Percentiles rank a stretch among this genome's conserved stretches.
Conservation (phyloP, 2,329 filamentous ascomycete genomes). For the Magnaporthiopsis incrustans region DNA sequence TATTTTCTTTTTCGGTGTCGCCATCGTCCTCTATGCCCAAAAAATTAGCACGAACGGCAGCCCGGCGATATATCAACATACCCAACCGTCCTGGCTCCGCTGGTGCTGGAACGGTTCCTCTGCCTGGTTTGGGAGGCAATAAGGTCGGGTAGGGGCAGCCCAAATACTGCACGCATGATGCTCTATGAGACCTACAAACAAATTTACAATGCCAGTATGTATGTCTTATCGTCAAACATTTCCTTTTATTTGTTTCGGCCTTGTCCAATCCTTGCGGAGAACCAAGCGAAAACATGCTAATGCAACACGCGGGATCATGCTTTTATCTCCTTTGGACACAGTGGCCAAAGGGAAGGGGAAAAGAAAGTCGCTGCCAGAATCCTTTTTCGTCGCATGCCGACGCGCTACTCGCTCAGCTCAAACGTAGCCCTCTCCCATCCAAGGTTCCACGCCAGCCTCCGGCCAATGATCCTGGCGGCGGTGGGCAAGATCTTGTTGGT, state of each 20-base stretch:
- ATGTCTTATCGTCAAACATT: not conserved
- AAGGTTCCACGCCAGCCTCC: constrained; percentile 6
- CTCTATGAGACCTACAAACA: not conserved
- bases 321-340: not conserved
- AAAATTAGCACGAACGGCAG: too few species aligned
- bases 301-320: not conserved
- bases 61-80: too few species aligned
- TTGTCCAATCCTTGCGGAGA: not conserved
- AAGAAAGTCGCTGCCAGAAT: not conserved
- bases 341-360: not conserved
- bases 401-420: not conserved
- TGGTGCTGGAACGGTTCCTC: too few species aligned
- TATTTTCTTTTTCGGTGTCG: too few species aligned
- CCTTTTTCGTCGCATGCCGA: not conserved
- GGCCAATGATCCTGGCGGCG: constrained; percentile 4
- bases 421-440: constrained; percentile 7
- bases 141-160: too few species aligned
- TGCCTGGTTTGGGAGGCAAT: too few species aligned
- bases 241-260: not conserved
- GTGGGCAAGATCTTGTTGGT: constrained; percentile 3
- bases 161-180: not conserved
- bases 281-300: not conserved
- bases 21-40: too few species aligned
- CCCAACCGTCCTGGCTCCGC: too few species aligned
- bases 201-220: not conserved